Conservation (phyloP, 2,329 filamentous ascomycete species). For the Orbilia blumenaviensis region DNA sequence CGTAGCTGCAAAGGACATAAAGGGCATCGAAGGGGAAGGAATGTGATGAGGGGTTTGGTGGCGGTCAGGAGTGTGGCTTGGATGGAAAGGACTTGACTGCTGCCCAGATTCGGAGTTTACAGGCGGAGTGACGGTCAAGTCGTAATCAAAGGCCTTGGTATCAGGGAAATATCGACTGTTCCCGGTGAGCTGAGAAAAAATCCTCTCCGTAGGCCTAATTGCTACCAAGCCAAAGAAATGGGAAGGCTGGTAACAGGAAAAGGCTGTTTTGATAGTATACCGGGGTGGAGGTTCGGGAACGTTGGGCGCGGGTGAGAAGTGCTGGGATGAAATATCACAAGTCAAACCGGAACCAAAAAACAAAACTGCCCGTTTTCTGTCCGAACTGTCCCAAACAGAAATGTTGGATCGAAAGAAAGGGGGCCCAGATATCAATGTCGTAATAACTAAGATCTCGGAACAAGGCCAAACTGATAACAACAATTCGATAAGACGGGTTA, state of each 20-base stretch:
- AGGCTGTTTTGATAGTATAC: slow-evolving; percentile 52
- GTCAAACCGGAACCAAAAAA: slow-evolving; percentile 28
- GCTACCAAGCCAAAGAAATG: slow-evolving; percentile 22
- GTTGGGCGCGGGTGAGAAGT: slow-evolving; percentile 29
- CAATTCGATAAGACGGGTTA: slow-evolving; percentile 4
- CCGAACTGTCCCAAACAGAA: slow-evolving; percentile 33
- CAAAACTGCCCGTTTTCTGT: slow-evolving; percentile 49
- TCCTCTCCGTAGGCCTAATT: neutral
- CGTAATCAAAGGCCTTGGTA: slow-evolving; percentile 16
- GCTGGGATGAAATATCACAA: slow-evolving; percentile 45
- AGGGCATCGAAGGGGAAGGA: slow-evolving; percentile 45
- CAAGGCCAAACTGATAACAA: slow-evolving; percentile 23
- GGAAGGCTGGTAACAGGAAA: slow-evolving; percentile 49
- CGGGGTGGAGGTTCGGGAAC: slow-evolving; percentile 43
- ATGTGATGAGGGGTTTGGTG: slow-evolving; percentile 51
- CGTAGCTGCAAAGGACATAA: slow-evolving; percentile 49
- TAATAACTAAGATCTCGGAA: slow-evolving; percentile 29
- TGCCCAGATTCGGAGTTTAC: slow-evolving; percentile 53
- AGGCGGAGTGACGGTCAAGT: slow-evolving; percentile 35
- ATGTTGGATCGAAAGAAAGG: neutral
- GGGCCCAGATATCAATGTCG: slow-evolving; percentile 20
- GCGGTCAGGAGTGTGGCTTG: slow-evolving; percentile 46
- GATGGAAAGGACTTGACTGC: neutral
- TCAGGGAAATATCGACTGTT: slow-evolving; percentile 40
- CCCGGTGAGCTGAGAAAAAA: slow-evolving; percentile 33